These are phyloP conservation scores for Raphidocelis subcapitata DNA, from an alignment of 139 green algal species.

Conservation along the genomic window DNA sequence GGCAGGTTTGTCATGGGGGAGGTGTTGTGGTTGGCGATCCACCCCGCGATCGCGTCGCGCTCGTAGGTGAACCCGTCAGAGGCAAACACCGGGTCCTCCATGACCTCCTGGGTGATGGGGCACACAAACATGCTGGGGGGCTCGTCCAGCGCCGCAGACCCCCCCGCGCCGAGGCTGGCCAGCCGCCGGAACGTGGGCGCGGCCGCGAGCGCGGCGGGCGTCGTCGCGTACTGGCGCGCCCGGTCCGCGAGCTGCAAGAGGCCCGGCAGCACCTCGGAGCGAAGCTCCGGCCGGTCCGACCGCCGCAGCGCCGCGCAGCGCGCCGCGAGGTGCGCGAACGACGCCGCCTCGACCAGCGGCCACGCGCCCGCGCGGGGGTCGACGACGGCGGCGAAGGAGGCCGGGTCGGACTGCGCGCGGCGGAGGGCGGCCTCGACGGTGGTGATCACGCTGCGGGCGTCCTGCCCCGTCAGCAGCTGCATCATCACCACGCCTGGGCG, in stretches of 20 bases:
- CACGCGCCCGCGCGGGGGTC: constrained; percentile 39
- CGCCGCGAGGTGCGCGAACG: constrained; percentile 43
- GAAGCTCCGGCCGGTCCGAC: constrained; percentile 33
- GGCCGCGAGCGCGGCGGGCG: background rate
- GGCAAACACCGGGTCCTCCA: constrained; percentile 65
- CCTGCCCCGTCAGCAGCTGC: constrained; percentile 41
- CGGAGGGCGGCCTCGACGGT: constrained; percentile 31
- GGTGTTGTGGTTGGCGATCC: constrained; percentile 40
- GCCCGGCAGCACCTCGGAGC: constrained; percentile 31
- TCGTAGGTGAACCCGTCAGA: constrained; percentile 61
- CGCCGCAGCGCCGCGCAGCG: constrained; percentile 34
- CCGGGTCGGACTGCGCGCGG: constrained; percentile 11
- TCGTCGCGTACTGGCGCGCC: constrained; percentile 25
- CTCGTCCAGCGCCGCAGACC: background rate
- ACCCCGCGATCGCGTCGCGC: constrained; percentile 53
- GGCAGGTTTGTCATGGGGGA: constrained; percentile 63
- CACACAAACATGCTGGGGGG: constrained; percentile 52
- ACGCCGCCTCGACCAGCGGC: constrained; percentile 38
- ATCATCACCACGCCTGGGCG: constrained; percentile 37
- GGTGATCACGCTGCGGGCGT: constrained; percentile 12
- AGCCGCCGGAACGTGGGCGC: background rate
- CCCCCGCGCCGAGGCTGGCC: constrained; percentile 6
- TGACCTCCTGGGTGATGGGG: constrained; percentile 63
- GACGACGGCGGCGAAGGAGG: constrained; percentile 22
- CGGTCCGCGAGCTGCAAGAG: constrained; percentile 44